Base-by-base conservation (phyloP, 2,329 filamentous ascomycete species). In the Nemania bipapillata region DNA sequence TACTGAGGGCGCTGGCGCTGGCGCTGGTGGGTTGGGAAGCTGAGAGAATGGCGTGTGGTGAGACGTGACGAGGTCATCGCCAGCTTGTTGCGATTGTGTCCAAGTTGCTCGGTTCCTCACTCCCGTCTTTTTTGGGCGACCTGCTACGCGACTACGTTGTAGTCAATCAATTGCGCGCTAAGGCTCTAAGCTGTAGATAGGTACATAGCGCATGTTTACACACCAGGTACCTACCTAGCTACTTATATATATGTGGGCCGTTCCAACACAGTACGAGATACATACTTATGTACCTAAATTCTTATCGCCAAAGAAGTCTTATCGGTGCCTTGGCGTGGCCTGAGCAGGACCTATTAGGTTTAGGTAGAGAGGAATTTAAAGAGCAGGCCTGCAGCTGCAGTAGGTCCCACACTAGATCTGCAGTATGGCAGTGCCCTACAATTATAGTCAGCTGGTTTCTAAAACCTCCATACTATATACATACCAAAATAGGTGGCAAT, bases 91-190 rank as follows among this genome's bases (percentile, higher is more conserved):
- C 60, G 60, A 65, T 53, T 17, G 49, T 68, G 37, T 52, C 54
- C 22, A 26, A 32, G 65, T 59, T 37, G 57, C 40, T 58, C 30
- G 26, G 58, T 56, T 42, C 54, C 30, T 47, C 7, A 35, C 54
- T 66, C 58, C 59, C 54, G 70, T 68, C 63, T 71, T 67, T 66
- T 70, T 71, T 67, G 59, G 70, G 68, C 65, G 63, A 60, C 49
- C 62, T 68, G 68, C 63, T 66, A 72, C 70, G 70, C 70, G 70
- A 72, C 65, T 63, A 57, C 30, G 57, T 68, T 61, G 62, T n/a
- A n/a, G n/a, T 56, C 56, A 68, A 66, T 67, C 58, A 49, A 65
- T 56, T 66, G 65, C 70, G 70, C 70, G 70, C 68, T 70, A 68
- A 50, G 28, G 30, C 28, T n/a, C n/a, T n/a, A n/a, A n/a, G n/a